Evolutionary conservation across 169 alveolate species (phyloP).

Genomic region (Eimeria praecox): DNA sequence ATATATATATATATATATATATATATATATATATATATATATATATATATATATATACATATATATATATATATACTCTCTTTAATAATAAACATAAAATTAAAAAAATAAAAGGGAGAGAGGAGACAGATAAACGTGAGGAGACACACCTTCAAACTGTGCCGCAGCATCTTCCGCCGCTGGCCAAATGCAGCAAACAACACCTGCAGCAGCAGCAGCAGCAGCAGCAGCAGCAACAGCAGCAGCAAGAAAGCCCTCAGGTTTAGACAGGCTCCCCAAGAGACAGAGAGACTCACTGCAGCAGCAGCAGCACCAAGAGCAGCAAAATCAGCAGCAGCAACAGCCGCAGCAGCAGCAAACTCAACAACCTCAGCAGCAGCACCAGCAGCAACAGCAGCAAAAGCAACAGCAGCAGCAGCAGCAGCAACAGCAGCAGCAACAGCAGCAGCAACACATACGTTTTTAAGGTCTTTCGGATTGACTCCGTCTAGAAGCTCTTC

Average conservation of each 20-base stretch:
- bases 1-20: no score
- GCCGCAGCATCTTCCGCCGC: conserved; percentile 75
- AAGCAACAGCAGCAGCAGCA: not conserved
- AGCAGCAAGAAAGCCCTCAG: no score
- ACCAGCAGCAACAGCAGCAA: not conserved
- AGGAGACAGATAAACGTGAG: not conserved
- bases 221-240: conserved; percentile 28
- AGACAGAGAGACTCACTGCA: not conserved
- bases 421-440: not conserved
- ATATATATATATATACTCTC: no score
- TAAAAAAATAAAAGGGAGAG: no score
- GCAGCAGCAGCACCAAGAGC: conserved; percentile 37
- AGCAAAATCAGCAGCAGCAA: not conserved
- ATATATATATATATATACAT: no score
- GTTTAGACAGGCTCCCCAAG: no score
- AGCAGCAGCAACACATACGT: conserved; percentile 15
- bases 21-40: no score
- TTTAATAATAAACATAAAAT: not conserved
- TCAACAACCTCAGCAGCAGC: not conserved
- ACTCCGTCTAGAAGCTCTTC: conserved; percentile 11
- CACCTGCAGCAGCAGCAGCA: conserved; percentile 77
- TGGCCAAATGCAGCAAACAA: conserved; percentile 74
- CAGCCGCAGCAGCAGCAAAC: not conserved
- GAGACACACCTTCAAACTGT: conserved; percentile 72
- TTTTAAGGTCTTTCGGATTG: not conserved